These are phyloP conservation scores for Hanseniaspora guilliermondii DNA, from an alignment of 805 yeast species.

Conservation along the genomic window DNA sequence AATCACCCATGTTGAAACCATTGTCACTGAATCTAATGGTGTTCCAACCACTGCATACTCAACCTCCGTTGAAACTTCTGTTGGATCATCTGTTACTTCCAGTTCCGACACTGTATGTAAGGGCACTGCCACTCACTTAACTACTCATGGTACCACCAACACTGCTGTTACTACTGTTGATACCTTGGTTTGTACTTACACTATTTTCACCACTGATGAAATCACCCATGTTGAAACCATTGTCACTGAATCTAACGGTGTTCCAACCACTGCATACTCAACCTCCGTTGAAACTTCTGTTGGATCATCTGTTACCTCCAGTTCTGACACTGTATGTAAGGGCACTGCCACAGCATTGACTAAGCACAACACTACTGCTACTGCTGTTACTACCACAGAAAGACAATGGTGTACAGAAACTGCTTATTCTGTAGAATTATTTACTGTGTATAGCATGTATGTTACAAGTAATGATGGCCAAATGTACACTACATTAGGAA, in stretches of 20 bases:
- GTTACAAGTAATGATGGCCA: too few relatives aligned
- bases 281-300: not conserved
- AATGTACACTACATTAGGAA: too few relatives aligned
- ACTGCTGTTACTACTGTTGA: not conserved
- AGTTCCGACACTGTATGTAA: not conserved
- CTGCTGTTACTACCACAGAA: not conserved
- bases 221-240: not conserved
- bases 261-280: not conserved
- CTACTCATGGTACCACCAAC: too few relatives aligned
- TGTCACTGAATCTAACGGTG: conserved; percentile 5
- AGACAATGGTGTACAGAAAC: not conserved
- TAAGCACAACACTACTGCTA: not conserved
- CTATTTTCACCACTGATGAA: not conserved
- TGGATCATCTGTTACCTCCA: not conserved
- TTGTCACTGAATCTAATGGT: too few relatives aligned
- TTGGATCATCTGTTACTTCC: too few relatives aligned
- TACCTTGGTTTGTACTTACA: not conserved
- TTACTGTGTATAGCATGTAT: too few relatives aligned
- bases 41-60: not conserved
- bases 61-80: too few relatives aligned
- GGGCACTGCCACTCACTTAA: too few relatives aligned
- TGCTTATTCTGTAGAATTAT: too few relatives aligned
- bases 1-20: too few relatives aligned
- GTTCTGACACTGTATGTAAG: not conserved
- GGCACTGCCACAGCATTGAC: not conserved